phyloP scores from a whole-genome alignment of 495 filamentous ascomycete species.

The Penicillium arizonense region DNA sequence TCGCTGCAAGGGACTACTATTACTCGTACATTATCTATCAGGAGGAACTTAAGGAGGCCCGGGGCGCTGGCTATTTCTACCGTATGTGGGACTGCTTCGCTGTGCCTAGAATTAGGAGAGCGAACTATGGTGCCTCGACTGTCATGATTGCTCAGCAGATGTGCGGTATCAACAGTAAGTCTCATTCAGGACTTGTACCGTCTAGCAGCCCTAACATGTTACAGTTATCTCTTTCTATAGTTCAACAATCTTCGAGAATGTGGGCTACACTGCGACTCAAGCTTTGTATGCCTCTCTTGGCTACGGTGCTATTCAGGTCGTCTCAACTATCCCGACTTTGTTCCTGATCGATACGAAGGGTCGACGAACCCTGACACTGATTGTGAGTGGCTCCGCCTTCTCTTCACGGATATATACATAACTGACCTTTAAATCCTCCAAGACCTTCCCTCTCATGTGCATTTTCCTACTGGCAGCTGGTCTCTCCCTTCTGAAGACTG shows the following conservation, averaged over 20 bases:
- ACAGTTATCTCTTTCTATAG: conserved; percentile 80
- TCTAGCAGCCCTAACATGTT: conserved; percentile 10
- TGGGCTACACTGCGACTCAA: conserved; percentile 50
- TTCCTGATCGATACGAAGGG: conserved; percentile 77
- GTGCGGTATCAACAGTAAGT: conserved; percentile 47
- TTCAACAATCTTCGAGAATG: conserved; percentile 64
- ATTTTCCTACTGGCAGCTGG: conserved; percentile 68
- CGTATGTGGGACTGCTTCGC: conserved; percentile 61
- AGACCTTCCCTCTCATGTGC: conserved; percentile 82
- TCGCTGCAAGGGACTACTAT: conserved; percentile 34
- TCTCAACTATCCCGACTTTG: conserved; percentile 67
- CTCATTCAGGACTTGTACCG: conserved; percentile 5
- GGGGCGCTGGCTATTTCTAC: conserved; percentile 48
- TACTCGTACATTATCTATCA: conserved; percentile 57
- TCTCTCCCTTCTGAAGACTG: conserved; percentile 48
- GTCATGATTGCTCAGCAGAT: conserved; percentile 62
- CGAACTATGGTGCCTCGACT: conserved; percentile 59
- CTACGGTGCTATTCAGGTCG: conserved; percentile 63
- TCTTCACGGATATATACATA: not conserved
- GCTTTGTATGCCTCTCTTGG: conserved; percentile 69
- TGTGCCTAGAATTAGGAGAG: conserved; percentile 61
- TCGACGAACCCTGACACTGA: conserved; percentile 56
- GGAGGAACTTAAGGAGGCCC: conserved; percentile 40
- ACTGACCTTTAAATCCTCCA: conserved; percentile 47
- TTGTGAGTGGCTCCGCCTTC: conserved; percentile 18